phyloP scores from a whole-genome alignment of 176 grass and related monocot species.

The Carex myosuroides region DNA sequence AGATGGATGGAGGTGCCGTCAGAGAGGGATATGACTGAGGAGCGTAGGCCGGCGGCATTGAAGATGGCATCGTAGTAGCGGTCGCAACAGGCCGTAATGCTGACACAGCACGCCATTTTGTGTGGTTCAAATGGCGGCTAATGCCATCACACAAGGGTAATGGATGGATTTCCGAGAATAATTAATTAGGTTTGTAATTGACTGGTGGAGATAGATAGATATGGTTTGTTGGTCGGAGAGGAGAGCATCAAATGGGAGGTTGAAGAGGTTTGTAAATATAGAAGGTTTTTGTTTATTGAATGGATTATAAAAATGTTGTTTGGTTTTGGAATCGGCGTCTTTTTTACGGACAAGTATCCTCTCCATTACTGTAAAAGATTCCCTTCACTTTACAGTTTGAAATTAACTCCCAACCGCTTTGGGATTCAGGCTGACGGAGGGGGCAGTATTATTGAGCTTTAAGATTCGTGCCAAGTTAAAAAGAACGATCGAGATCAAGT shows the following conservation, averaged over 20 bases:
- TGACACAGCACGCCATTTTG: constrained; percentile 35
- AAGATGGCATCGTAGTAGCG: constrained; percentile 59
- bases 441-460: too few relatives aligned
- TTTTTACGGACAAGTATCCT: too few relatives aligned
- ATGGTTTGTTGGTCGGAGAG: constrained; percentile 3
- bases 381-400: too few relatives aligned
- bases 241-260: background rate
- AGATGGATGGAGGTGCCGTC: constrained; percentile 55
- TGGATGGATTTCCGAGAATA: constrained; percentile 19
- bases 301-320: background rate
- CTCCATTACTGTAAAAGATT: too few relatives aligned
- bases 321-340: background rate
- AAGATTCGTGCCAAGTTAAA: too few relatives aligned
- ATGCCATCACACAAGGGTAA: constrained; percentile 17
- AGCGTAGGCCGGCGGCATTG: constrained; percentile 50
- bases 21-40: constrained; percentile 31
- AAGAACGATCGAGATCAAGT: too few relatives aligned
- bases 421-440: too few relatives aligned
- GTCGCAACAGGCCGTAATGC: constrained; percentile 71
- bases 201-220: background rate
- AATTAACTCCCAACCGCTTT: too few relatives aligned
- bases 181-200: background rate
- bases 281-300: background rate
- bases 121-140: constrained; percentile 24
- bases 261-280: constrained; percentile 20